Conservation (phyloP, 352 stramenopile genomes). For the Phytophthora vignae region DNA sequence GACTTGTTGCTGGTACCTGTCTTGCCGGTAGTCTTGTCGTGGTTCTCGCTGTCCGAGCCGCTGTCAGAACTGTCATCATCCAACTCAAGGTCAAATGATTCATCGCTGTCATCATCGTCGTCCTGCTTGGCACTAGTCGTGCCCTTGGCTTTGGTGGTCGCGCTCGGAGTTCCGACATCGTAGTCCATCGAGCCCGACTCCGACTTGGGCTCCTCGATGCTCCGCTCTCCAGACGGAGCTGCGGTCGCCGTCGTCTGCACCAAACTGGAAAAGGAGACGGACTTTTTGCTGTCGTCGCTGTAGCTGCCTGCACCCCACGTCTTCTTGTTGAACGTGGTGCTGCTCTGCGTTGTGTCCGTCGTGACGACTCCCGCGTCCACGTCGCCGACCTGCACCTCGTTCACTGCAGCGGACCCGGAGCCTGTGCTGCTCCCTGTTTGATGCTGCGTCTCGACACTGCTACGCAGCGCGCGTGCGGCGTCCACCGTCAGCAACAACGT, state of each 20-base stretch:
- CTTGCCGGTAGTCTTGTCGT: constrained; percentile 11
- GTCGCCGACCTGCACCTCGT: neutral
- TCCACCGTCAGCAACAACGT: constrained; percentile 20
- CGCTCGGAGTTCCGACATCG: neutral
- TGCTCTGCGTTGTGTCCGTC: constrained; percentile 20
- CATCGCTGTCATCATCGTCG: constrained; percentile 4
- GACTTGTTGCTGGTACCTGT: constrained; percentile 9
- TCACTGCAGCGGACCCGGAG: neutral
- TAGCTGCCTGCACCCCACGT: constrained; percentile 23
- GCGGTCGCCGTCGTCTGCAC: constrained; percentile 13
- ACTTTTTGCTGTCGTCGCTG: constrained; percentile 24
- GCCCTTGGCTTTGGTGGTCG: constrained; percentile 2
- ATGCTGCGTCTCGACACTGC: neutral
- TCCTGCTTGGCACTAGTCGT: constrained; percentile 6
- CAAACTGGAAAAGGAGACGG: constrained; percentile 31
- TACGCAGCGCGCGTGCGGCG: constrained; percentile 22
- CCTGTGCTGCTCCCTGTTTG: constrained; percentile 1
- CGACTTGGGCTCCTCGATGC: neutral
- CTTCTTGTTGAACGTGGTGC: constrained; percentile 12
- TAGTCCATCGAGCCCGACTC: neutral
- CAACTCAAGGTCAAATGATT: constrained; percentile 5
- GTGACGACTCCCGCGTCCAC: constrained; percentile 29
- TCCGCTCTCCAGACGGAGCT: neutral
- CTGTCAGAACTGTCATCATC: constrained; percentile 12
- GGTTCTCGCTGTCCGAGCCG: constrained; percentile 20